Evolutionary conservation across 345 rosid species (phyloP), one percentile per base, ranked within the genome.

Genomic region (Arabidopsis suecica): DNA sequence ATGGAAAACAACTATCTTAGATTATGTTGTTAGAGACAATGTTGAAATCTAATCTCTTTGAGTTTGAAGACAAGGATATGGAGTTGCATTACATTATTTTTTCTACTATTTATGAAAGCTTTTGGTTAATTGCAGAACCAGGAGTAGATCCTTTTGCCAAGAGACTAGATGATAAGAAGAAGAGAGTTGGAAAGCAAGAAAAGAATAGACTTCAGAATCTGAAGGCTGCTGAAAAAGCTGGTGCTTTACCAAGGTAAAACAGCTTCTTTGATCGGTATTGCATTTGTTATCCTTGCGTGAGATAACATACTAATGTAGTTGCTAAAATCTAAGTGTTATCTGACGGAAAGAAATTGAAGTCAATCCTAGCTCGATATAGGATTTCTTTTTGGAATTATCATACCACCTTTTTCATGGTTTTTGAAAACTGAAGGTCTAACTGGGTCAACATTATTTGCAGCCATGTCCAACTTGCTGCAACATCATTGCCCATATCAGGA

Each of bases 61-160:
- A 41, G 62, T 66, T 32, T 56, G 64, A 56, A n/a, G 33, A 33
- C 22, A 33, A 22, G 42, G 18, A 57, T 44, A 58, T 44, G 36
- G 9, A 22, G 54, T 51, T 76, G 30, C 64, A 60, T 42, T 57
- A 61, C 55, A 44, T n/a, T 38, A 11, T 50, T 20, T 61, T 30
- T 76, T 12, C 7, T 75, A 18, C 14, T 75, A 30, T 28, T 45
- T 44, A 69, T 8, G 49, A 30, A 68, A 38, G 41, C 70, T 62
- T 62, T 49, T 42, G 67, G 30, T 23, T 57, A 54, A 32, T 14
- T 78, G 81, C 88, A 94, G 99, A 82, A 78, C 87, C 88, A 48
- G 97, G 97, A 68, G 89, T 30, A 53, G 97, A 94, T 82, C 96
- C 97, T 72, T 94, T 90, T 84, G 89, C 92, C 56, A 92, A 82